Base-by-base conservation (phyloP, 1,139 yeast genomes). In the Petasospora fabianii region DNA sequence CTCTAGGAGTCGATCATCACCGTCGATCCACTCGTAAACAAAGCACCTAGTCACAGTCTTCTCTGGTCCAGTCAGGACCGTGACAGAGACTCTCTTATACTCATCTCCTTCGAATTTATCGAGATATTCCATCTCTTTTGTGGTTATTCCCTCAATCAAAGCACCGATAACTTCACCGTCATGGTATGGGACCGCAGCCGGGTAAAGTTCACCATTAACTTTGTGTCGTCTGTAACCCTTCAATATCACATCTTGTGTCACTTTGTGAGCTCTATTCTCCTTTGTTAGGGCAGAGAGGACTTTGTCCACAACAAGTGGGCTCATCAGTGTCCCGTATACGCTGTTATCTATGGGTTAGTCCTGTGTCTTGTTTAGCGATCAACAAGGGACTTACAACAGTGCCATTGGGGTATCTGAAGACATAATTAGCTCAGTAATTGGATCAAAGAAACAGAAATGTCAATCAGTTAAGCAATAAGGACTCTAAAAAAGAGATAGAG, bases 31-130 rank as follows among this genome's bases (percentile, higher is more conserved):
- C 5, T 36, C 30, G 24, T 45, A 45, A 1, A 35, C 35, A 10
- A 32, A 12, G 24, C 41, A 39, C 6, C 4, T n/a, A n/a, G n/a
- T n/a, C n/a, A n/a, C n/a, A n/a, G n/a, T n/a, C n/a, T n/a, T n/a
- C n/a, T n/a, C n/a, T n/a, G n/a, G n/a, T n/a, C n/a, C n/a, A n/a
- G n/a, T n/a, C n/a, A n/a, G n/a, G n/a, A 39, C 49, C 3, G 17
- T n/a, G 2, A 36, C 42, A 3, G n/a, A 7, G 13, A 21, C 30
- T 14, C 50, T 32, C 15, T 22, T 39, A 35, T 43, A 54, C 31
- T 51, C 48, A 17, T 34, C 44, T 1, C 58, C 57, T 35, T 53
- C 57, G 17, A 37, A 53, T 26, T 46, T 46, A 35, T 54, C 58
- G 38, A 53, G 36, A 12, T 42, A 44, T 16, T 30, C 20, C 13